Base-by-base conservation (phyloP, 306 rosid genomes). In the Cucurbita maxima region DNA sequence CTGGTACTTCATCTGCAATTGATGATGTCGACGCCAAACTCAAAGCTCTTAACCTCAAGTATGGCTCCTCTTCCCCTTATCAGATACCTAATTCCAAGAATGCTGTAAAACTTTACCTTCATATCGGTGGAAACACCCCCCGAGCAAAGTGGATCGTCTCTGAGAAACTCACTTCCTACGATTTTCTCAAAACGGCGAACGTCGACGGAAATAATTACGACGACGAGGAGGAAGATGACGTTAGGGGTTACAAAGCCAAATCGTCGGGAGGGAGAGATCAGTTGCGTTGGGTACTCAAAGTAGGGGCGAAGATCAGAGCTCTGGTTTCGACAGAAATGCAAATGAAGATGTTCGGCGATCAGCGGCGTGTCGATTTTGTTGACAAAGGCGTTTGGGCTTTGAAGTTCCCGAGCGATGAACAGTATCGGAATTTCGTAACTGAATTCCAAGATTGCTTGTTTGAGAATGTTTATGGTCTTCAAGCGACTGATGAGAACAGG, bases 341-440 rank as follows among this genome's bases (percentile, higher is more conserved):
- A 82, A 82, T 90, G 90, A 92, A 92, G 88, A 82, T 88, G 91
- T 88, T 92, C 20, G 96, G 85, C 18, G 96, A 90, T 56, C 96
- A 88, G 75, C 86, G 91, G 14, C 89, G 96, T 2, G 86, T 92
- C 0, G 96, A 92, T 86, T 92, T 92, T 75, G 98, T 92, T 0
- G 59, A 85, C 48, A 78, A 71, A 12, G 91, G 98, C 56, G 96
- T 92, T 20, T 92, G 98, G 98, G 96, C 98, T 0, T 55, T 90
- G 80, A 92, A 88, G 59, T 92, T 90, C 60, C 84, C 78, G 40
- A 77, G 85, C 10, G 93, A 84, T 30, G 96, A 90, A 56, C 76
- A 83, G 74, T 90, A 90, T 66, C 76, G 93, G 77, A 74, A 75
- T 7, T 90, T 92, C 77, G 81, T 92, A 38, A 84, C 90, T 0